Conservation (phyloP, 208 protist genomes). For the Trichomonas vaginalis region DNA sequence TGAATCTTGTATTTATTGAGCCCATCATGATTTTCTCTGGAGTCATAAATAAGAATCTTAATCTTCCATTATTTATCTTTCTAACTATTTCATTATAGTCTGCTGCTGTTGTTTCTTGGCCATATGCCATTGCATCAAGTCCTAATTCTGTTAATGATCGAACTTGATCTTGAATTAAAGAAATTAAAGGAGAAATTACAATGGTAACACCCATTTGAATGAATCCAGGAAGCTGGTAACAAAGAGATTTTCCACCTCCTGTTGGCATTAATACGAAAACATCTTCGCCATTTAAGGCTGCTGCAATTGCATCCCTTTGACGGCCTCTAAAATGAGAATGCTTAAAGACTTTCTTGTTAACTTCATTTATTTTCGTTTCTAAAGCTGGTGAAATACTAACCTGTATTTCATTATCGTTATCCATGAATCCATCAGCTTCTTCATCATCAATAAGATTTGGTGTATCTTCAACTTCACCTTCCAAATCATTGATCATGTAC, state of each 20-base stretch:
- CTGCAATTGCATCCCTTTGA: neutral
- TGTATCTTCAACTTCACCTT: too few relatives aligned
- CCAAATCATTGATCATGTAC: too few relatives aligned
- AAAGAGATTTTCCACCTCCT: constrained; percentile 37
- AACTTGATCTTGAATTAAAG: constrained; percentile 45
- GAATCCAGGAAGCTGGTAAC: constrained; percentile 36
- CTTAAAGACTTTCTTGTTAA: neutral
- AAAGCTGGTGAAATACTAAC: neutral
- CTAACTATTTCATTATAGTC: neutral
- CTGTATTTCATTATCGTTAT: neutral
- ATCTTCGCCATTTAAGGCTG: constrained; percentile 18
- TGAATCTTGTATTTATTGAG: neutral
- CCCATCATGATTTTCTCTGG: neutral
- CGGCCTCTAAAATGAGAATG: neutral
- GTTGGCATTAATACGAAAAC: constrained; percentile 35
- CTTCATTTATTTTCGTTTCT: neutral
- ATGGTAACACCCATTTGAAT: constrained; percentile 20
- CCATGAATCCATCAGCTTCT: neutral
- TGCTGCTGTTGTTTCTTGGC: neutral
- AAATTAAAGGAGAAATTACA: constrained; percentile 38
- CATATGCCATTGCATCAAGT: neutral
- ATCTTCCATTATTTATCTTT: neutral
- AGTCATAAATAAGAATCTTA: neutral
- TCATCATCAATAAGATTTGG: neutral
- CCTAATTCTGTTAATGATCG: neutral